A percentile compares a stretch with the other conserved stretches of the same genome.
Evolutionary conservation across 2,329 filamentous ascomycete species (phyloP).

Genomic region (Pseudopithomyces chartarum): DNA sequence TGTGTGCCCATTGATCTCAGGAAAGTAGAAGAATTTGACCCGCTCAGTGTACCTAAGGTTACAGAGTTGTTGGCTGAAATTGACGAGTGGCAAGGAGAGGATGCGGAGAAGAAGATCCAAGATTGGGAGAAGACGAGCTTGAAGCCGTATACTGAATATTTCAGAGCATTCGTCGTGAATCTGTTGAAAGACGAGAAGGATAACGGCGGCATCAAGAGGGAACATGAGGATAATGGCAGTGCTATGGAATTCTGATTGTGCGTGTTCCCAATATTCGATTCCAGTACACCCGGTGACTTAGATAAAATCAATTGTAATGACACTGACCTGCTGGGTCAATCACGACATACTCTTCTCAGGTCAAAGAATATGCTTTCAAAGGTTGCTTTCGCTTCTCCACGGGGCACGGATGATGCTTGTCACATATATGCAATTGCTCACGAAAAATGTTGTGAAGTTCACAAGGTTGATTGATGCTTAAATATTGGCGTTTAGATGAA

Average conservation of each 20-base stretch:
- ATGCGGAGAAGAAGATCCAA: conserved; percentile 58
- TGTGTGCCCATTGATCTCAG: conserved; percentile 90
- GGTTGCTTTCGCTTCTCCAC: too few relatives aligned
- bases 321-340: too few relatives aligned
- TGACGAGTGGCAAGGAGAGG: conserved; percentile 71
- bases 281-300: too few relatives aligned
- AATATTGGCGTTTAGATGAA: conserved; percentile 30
- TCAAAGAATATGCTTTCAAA: too few relatives aligned
- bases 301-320: too few relatives aligned
- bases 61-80: conserved; percentile 82
- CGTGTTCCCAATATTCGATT: too few relatives aligned
- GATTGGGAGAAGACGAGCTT: conserved; percentile 98
- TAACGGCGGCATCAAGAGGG: conserved; percentile 50
- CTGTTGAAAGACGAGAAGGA: conserved; percentile 75
- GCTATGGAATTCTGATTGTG: conserved; percentile 58
- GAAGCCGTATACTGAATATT: conserved; percentile 90
- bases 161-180: conserved; percentile 77
- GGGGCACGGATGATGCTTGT: not conserved
- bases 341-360: too few relatives aligned
- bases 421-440: not conserved
- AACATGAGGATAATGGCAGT: conserved; percentile 61
- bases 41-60: conserved; percentile 85
- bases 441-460: conserved; percentile 10
- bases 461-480: conserved; percentile 34
- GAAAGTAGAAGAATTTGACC: conserved; percentile 81